These are phyloP conservation scores for Kregervanrija fluxuum DNA, from an alignment of 805 yeast species.

Conservation along the genomic window DNA sequence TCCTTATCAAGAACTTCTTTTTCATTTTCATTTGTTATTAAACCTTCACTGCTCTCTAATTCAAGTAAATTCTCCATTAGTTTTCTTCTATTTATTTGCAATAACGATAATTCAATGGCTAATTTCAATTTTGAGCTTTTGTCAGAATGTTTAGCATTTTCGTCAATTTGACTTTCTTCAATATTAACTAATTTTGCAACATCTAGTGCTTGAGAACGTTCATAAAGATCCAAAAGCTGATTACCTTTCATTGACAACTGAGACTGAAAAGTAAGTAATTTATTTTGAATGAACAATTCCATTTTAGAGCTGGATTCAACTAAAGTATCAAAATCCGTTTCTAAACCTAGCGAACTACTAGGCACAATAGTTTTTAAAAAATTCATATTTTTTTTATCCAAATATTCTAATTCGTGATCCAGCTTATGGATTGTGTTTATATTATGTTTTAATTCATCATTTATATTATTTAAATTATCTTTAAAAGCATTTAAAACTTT, in stretches of 20 bases:
- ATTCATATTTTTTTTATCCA: constrained; percentile 15
- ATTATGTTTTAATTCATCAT: constrained; percentile 45
- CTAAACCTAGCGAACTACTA: background rate
- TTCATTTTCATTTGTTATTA: constrained; percentile 6
- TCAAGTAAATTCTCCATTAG: constrained; percentile 1
- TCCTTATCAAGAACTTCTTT: constrained; percentile 8
- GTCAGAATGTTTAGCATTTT: background rate
- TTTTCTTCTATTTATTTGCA: constrained; percentile 35
- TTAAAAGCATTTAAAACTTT: constrained; percentile 14
- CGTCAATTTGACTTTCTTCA: constrained; percentile 32
- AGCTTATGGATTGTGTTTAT: constrained; percentile 33
- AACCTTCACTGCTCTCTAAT: constrained; percentile 1
- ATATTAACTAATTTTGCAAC: constrained; percentile 51
- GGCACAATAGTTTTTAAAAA: constrained; percentile 9
- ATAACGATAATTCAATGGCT: constrained; percentile 29
- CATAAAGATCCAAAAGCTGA: constrained; percentile 34
- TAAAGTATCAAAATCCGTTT: background rate
- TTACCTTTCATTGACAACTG: constrained; percentile 19
- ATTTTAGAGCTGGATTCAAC: background rate
- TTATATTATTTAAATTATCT: constrained; percentile 33
- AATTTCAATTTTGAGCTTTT: constrained; percentile 16
- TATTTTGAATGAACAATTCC: constrained; percentile 1
- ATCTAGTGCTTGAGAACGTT: constrained; percentile 57
- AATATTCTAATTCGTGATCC: constrained; percentile 31
- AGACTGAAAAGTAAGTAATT: constrained; percentile 1